phyloP scores from a whole-genome alignment of 306 rosid species.

The Vigna angularis region DNA sequence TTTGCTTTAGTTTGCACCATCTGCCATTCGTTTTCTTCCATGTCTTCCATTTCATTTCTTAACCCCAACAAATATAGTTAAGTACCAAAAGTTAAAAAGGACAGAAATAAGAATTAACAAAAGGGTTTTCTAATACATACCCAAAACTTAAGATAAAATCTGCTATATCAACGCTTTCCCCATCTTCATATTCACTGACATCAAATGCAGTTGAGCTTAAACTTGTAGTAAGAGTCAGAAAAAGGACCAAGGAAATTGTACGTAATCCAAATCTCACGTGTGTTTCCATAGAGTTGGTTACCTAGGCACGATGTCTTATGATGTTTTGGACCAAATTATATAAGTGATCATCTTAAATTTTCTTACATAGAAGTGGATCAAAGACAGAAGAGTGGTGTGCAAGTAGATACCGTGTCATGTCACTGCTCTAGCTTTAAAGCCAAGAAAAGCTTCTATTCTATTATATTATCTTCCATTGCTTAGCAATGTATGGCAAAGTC shows the following conservation, averaged over 20 bases:
- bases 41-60: constrained; percentile 59
- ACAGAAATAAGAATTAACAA: background rate
- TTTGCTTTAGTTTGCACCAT: constrained; percentile 89
- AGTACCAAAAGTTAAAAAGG: background rate
- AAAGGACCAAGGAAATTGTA: constrained; percentile 46
- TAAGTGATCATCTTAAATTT: constrained; percentile 31
- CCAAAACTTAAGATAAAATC: constrained; percentile 50
- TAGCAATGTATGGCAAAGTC: constrained; percentile 12
- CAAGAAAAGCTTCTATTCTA: constrained; percentile 53
- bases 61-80: background rate
- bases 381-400: constrained; percentile 51
- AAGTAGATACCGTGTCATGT: constrained; percentile 53
- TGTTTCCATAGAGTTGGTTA: constrained; percentile 56
- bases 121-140: constrained; percentile 38
- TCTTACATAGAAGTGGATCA: constrained; percentile 20
- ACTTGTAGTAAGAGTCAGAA: constrained; percentile 42
- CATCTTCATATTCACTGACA: constrained; percentile 52
- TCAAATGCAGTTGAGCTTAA: constrained; percentile 44
- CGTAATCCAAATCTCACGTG: constrained; percentile 36
- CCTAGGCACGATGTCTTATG: constrained; percentile 27
- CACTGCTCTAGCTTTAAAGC: constrained; percentile 70
- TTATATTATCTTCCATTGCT: constrained; percentile 21
- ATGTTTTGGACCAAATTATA: constrained; percentile 49
- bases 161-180: constrained; percentile 46
- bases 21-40: constrained; percentile 62